phyloP scores from a whole-genome alignment of 2,329 filamentous ascomycete genomes.

The Xenoacremonium recifei region DNA sequence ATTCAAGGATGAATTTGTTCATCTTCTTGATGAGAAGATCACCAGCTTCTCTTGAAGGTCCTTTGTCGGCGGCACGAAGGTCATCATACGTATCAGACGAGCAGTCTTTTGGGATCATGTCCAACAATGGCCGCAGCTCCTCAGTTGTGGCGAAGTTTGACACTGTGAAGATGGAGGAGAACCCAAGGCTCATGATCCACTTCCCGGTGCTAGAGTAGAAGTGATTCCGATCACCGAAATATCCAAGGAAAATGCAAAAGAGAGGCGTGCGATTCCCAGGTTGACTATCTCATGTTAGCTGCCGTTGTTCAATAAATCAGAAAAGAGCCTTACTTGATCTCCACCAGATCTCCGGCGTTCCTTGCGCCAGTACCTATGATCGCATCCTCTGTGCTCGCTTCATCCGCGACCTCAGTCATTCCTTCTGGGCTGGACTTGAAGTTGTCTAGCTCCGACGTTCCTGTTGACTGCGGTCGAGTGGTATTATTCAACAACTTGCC shows the following conservation, averaged over 20 bases:
- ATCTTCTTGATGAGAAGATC: slow-evolving; percentile 46
- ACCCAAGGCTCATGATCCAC: slow-evolving; percentile 42
- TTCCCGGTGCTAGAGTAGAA: slow-evolving; percentile 54
- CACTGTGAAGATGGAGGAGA: slow-evolving; percentile 50
- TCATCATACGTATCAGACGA: slow-evolving; percentile 31
- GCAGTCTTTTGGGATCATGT: slow-evolving; percentile 26
- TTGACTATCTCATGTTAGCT: slow-evolving; percentile 22
- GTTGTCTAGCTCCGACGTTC: slow-evolving; percentile 30
- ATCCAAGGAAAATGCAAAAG: slow-evolving; percentile 53
- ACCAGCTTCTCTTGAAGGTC: slow-evolving; percentile 44
- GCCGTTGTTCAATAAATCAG: neutral
- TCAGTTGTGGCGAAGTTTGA: slow-evolving; percentile 41
- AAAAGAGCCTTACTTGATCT: slow-evolving; percentile 37
- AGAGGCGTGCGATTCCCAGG: slow-evolving; percentile 43
- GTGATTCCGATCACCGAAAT: slow-evolving; percentile 49
- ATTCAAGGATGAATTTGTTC: slow-evolving; percentile 40
- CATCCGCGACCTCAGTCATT: slow-evolving; percentile 24
- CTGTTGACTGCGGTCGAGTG: slow-evolving; percentile 33
- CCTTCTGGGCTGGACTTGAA: slow-evolving; percentile 20
- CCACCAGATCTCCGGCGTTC: slow-evolving; percentile 50
- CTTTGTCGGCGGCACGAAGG: slow-evolving; percentile 32
- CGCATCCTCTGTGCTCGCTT: slow-evolving; percentile 26
- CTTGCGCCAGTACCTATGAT: slow-evolving; percentile 25
- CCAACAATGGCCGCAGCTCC: slow-evolving; percentile 40
- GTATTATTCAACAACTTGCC: slow-evolving; percentile 29